Base-by-base conservation (phyloP, 805 yeast species). In the Sugiyamaella chiloensis region DNA sequence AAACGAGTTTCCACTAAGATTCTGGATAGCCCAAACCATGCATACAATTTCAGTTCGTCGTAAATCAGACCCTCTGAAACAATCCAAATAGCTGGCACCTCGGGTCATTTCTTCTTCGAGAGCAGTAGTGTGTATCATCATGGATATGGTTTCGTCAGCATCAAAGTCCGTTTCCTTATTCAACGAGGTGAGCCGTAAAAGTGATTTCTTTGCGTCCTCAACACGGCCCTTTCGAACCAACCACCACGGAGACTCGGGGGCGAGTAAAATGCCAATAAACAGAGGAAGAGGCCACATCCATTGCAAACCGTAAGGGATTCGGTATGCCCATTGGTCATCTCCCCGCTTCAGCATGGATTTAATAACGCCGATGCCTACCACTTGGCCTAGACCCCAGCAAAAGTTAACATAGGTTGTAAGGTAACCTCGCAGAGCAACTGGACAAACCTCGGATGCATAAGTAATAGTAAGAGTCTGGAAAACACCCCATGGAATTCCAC, bases 261-360 rank as follows among this genome's bases (percentile, higher is more conserved):
- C 84, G 32, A 79, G 74, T 29, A n/a, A 43, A 2, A 50, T 44
- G 3, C 29, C 41, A 2, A 75, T 60, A 20, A 69, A 54, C 23
- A 79, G 59, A 35, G 80, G 80, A n/a, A 71, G 57, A 4, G 80
- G 77, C 81, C 81, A 79, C 3, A 69, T 63, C 84, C 84, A 80
- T 62, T 80, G 84, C 12, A 79, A 49, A 2, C 79, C 83, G 57
- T 75, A 77, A 8, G 84, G 83, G 37, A 78, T 66, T 45, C 73
- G 66, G 60, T 75, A 80, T 5, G 79, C 71, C 67, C 69, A 55
- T 17, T 68, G 58, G 24, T 63, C 49, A 2, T 48, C 51, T 21
- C 46, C 46, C 23, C 42, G 29, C 2, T 16, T n/a, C 24, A 37
- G 24, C 42, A 37, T 24, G 9, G 42, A 16, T 17, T 37, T 37